Percentiles rank a stretch among this genome's conserved stretches.
Evolutionary conservation across 2,329 filamentous ascomycete species (phyloP).

Genomic region (Aspergillus transmontanensis): DNA sequence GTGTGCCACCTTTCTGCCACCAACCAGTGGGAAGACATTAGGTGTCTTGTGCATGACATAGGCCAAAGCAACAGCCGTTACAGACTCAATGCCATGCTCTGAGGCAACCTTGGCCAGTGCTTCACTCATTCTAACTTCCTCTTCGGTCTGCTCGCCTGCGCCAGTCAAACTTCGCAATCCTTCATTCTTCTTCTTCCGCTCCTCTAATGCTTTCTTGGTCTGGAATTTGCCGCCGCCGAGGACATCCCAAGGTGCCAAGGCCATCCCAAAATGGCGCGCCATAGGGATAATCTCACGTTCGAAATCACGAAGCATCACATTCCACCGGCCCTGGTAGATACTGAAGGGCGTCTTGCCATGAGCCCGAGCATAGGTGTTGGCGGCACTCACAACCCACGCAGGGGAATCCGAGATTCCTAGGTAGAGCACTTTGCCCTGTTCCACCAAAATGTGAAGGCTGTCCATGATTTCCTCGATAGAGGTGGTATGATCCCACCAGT

Average conservation of each 20-base stretch:
- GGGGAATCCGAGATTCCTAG: constrained; percentile 45
- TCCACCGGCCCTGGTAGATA: constrained; percentile 45
- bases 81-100: constrained; percentile 55
- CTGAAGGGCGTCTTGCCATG: constrained; percentile 45
- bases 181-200: constrained; percentile 47
- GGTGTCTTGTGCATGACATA: constrained; percentile 75
- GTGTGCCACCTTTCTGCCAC: constrained; percentile 70
- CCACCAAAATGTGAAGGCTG: constrained; percentile 41
- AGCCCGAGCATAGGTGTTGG: constrained; percentile 43
- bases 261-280: constrained; percentile 47
- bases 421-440: constrained; percentile 46
- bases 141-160: constrained; percentile 47
- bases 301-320: constrained; percentile 41
- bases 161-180: constrained; percentile 35
- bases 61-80: constrained; percentile 69
- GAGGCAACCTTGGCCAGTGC: constrained; percentile 64
- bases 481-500: constrained; percentile 55
- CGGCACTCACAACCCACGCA: constrained; percentile 44
- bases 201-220: constrained; percentile 50
- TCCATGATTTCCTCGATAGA: constrained; percentile 44
- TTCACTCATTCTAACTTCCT: constrained; percentile 55
- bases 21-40: constrained; percentile 74
- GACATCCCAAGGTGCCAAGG: constrained; percentile 61
- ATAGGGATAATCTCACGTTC: constrained; percentile 48
- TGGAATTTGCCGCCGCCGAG: constrained; percentile 58